Evolutionary conservation across 768 basidiomycete species (phyloP).

Genomic region (Podaxis sp.): DNA sequence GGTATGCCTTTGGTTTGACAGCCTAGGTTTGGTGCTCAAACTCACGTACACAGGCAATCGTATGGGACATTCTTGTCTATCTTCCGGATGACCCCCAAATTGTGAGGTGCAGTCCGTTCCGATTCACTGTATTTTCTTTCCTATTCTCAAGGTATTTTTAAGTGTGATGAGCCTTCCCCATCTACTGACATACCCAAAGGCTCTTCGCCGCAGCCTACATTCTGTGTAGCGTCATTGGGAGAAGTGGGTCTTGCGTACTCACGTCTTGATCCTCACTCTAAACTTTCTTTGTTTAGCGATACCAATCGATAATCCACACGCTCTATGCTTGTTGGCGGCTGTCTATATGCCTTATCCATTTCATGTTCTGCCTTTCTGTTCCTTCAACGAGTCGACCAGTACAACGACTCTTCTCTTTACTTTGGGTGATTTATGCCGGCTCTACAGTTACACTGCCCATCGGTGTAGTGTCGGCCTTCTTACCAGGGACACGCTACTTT

Average conservation of each 20-base stretch:
- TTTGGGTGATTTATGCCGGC: slow-evolving; percentile 27
- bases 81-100: neutral
- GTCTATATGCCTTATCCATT: neutral
- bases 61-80: neutral
- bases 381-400: slow-evolving; percentile 26
- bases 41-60: neutral
- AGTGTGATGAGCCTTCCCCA: neutral
- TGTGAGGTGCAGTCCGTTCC: neutral
- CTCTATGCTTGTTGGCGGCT: neutral
- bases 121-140: neutral
- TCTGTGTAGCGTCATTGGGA: neutral
- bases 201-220: neutral
- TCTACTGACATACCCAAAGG: neutral
- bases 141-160: neutral
- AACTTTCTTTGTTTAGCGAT: neutral
- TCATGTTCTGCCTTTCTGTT: slow-evolving; percentile 24
- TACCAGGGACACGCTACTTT: slow-evolving; percentile 32
- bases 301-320: neutral
- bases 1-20: neutral
- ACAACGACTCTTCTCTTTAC: slow-evolving; percentile 22
- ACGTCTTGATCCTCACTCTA: neutral
- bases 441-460: slow-evolving; percentile 23
- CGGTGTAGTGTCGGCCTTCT: slow-evolving; percentile 18
- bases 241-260: neutral
- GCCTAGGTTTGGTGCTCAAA: neutral